phyloP scores from a whole-genome alignment of 2,329 filamentous ascomycete genomes.

The Trichoderma sp. region DNA sequence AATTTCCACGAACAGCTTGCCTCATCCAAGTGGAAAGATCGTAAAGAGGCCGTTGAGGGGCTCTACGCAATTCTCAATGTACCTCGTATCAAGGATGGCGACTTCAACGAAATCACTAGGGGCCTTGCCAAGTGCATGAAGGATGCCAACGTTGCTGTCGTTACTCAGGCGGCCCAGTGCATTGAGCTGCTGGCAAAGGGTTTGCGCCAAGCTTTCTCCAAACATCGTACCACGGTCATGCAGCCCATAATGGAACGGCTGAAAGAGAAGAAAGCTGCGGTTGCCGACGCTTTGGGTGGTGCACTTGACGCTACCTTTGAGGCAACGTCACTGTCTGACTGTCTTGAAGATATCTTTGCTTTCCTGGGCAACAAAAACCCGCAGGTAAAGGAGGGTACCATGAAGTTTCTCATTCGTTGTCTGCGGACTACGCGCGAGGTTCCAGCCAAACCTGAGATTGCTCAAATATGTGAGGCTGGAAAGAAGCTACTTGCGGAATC shows the following conservation, averaged over 20 bases:
- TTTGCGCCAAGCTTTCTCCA: constrained; percentile 73
- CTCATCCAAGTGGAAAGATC: constrained; percentile 97
- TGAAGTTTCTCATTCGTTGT: constrained; percentile 89
- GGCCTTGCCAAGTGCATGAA: constrained; percentile 96
- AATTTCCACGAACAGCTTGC: constrained; percentile 81
- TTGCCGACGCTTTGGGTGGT: constrained; percentile 82
- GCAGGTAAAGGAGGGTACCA: constrained; percentile 92
- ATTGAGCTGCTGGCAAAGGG: constrained; percentile 88
- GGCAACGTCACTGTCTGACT: constrained; percentile 75
- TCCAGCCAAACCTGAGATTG: constrained; percentile 80
- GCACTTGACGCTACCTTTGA: constrained; percentile 73
- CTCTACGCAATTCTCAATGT: constrained; percentile 76
- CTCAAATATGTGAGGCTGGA: constrained; percentile 79
- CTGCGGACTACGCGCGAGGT: constrained; percentile 81
- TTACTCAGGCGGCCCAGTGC: constrained; percentile 89
- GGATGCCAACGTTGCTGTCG: constrained; percentile 94
- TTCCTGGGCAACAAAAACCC: constrained; percentile 94
- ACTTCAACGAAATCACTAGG: constrained; percentile 81
- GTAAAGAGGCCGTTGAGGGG: constrained; percentile 89
- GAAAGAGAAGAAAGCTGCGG: constrained; percentile 93
- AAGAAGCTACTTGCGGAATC: constrained; percentile 92
- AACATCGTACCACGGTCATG: constrained; percentile 79
- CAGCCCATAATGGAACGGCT: constrained; percentile 90
- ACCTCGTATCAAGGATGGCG: constrained; percentile 86
- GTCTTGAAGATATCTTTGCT: constrained; percentile 84